These are phyloP conservation scores for Boletus bicolor DNA, from an alignment of 768 basidiomycete genomes.

Conservation along the genomic window DNA sequence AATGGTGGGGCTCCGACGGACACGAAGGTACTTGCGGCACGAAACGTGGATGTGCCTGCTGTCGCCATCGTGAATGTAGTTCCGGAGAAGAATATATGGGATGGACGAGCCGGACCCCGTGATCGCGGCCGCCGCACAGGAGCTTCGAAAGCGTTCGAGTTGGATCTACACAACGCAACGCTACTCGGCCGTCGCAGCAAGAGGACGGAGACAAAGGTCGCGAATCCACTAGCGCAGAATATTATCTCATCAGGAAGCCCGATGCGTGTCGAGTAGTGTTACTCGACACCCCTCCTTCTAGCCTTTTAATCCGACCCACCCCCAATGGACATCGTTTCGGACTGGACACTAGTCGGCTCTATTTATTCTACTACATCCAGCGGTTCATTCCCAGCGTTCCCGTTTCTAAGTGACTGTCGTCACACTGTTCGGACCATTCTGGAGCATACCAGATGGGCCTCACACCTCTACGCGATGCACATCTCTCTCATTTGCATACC, in stretches of 20 bases:
- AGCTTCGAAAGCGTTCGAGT: constrained; percentile 58
- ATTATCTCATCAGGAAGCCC: constrained; percentile 29
- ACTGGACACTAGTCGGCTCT: not conserved
- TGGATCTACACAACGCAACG: constrained; percentile 85
- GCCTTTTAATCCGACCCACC: not conserved
- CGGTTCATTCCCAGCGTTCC: not conserved
- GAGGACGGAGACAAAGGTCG: constrained; percentile 29
- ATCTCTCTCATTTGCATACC: constrained; percentile 12
- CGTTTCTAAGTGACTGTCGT: not conserved
- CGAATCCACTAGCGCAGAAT: constrained; percentile 35
- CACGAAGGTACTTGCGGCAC: constrained; percentile 13
- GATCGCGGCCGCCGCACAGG: constrained; percentile 45
- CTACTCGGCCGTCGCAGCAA: constrained; percentile 71
- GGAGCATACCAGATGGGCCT: not conserved
- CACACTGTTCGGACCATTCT: constrained; percentile 1
- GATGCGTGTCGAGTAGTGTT: constrained; percentile 28
- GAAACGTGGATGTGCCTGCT: constrained; percentile 2
- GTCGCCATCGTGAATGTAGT: constrained; percentile 11
- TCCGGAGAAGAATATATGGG: constrained; percentile 37
- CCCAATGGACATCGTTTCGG: not conserved
- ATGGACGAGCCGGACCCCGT: constrained; percentile 69
- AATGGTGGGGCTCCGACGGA: constrained; percentile 5
- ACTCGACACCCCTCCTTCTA: not conserved
- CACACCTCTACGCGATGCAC: constrained; percentile 6
- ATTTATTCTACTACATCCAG: not conserved